Percentiles rank a stretch among this genome's conserved stretches.
These are phyloP conservation scores for Aspergillus terreus DNA, from an alignment of 2,329 filamentous ascomycete species.

Conservation along the genomic window DNA sequence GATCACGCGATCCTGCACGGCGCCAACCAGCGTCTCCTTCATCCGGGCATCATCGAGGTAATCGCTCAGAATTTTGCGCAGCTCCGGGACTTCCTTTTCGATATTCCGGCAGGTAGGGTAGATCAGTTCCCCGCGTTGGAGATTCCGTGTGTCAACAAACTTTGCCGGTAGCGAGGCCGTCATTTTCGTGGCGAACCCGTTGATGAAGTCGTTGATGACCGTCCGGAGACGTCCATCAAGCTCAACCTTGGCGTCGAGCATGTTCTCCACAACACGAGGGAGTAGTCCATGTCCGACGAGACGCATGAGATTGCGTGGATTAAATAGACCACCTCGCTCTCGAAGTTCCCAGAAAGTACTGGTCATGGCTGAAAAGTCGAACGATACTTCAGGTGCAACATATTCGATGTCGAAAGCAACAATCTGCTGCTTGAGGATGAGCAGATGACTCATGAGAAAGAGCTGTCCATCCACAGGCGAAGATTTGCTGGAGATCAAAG, in stretches of 20 bases:
- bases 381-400: constrained; percentile 60
- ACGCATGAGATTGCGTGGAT: constrained; percentile 59
- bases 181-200: constrained; percentile 55
- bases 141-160: constrained; percentile 35
- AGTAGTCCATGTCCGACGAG: constrained; percentile 57
- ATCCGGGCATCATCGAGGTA: constrained; percentile 64
- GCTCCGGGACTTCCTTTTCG: constrained; percentile 54
- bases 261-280: constrained; percentile 65
- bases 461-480: constrained; percentile 69
- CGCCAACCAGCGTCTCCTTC: constrained; percentile 62
- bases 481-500: constrained; percentile 63
- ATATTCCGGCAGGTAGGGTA: constrained; percentile 51
- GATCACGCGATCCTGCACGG: constrained; percentile 61
- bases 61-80: constrained; percentile 56
- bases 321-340: constrained; percentile 63
- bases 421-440: constrained; percentile 93
- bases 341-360: constrained; percentile 66
- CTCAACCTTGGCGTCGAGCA: constrained; percentile 68
- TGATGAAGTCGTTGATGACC: constrained; percentile 65
- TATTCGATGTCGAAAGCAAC: constrained; percentile 91
- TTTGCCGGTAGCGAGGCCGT: constrained; percentile 45
- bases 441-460: constrained; percentile 90
- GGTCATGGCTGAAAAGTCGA: constrained; percentile 64
- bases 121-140: constrained; percentile 39
- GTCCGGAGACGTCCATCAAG: constrained; percentile 60